Evolutionary conservation across 768 basidiomycete species (phyloP).

Genomic region (Cystofilobasidium capitatum): DNA sequence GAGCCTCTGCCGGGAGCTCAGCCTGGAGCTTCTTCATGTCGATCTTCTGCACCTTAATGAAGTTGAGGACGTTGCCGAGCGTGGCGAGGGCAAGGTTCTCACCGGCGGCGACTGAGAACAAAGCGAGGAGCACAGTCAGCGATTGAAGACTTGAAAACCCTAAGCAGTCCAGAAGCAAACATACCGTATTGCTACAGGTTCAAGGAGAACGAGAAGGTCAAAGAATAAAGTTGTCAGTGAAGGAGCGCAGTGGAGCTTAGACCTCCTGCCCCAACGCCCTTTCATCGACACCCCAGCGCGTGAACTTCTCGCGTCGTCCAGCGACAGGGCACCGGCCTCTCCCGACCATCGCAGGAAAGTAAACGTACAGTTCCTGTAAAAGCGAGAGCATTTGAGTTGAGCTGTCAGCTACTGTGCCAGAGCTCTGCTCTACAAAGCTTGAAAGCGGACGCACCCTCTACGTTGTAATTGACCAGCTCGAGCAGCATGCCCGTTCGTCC

Average conservation of each 20-base stretch:
- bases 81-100: slow-evolving; percentile 87
- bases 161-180: background rate
- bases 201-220: background rate
- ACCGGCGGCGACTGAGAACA: slow-evolving; percentile 71
- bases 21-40: slow-evolving; percentile 49
- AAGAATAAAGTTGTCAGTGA: background rate
- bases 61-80: slow-evolving; percentile 91
- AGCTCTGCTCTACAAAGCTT: too few species aligned
- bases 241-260: too few species aligned
- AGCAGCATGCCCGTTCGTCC: slow-evolving; percentile 65
- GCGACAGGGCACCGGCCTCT: too few species aligned
- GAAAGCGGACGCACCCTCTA: slow-evolving; percentile 59
- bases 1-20: slow-evolving; percentile 17
- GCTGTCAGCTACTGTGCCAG: too few species aligned
- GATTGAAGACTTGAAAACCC: background rate
- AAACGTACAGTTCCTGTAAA: too few species aligned
- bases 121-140: background rate
- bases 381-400: too few species aligned
- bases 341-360: too few species aligned
- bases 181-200: slow-evolving; percentile 16
- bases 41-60: slow-evolving; percentile 90
- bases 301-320: too few species aligned
- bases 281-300: too few species aligned
- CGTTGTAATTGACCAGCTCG: slow-evolving; percentile 88
- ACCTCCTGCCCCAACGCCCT: too few species aligned